These are phyloP conservation scores for Candida tropicalis DNA, from an alignment of 1,139 yeast species.

Conservation along the genomic window DNA sequence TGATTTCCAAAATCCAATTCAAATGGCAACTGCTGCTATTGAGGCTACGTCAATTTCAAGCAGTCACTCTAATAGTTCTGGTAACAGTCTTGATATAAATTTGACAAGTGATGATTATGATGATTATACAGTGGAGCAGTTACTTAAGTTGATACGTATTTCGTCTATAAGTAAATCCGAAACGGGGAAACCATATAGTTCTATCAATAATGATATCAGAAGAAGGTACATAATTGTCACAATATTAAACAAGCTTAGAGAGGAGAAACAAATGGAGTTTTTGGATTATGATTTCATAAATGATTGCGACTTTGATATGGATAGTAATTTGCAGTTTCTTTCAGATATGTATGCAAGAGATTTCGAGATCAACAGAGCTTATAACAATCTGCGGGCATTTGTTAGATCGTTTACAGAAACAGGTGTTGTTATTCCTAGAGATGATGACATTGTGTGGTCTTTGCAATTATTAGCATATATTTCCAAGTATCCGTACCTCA, in stretches of 20 bases:
- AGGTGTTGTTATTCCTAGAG: constrained; percentile 82
- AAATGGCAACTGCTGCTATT: constrained; percentile 21
- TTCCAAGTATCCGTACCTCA: constrained; percentile 83
- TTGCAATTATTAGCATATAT: constrained; percentile 89
- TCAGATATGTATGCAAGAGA: constrained; percentile 46
- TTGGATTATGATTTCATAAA: constrained; percentile 35
- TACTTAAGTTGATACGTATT: constrained; percentile 36
- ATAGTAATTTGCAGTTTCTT: constrained; percentile 43
- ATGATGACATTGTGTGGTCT: constrained; percentile 94
- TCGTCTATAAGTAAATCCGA: constrained; percentile 10
- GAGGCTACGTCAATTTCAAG: constrained; percentile 18
- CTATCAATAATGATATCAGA: constrained; percentile 34
- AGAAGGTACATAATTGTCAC: constrained; percentile 40
- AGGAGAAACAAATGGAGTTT: constrained; percentile 40
- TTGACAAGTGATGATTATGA: constrained; percentile 46
- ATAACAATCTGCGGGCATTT: constrained; percentile 35
- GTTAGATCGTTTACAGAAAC: constrained; percentile 70
- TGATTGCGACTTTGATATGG: constrained; percentile 47
- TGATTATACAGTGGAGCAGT: constrained; percentile 38
- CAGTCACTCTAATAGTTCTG: neutral
- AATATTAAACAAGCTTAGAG: constrained; percentile 40
- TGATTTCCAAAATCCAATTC: constrained; percentile 14
- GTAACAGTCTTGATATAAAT: constrained; percentile 16
- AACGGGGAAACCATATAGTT: constrained; percentile 2
- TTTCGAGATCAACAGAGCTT: constrained; percentile 28